A percentile compares a stretch with the other conserved stretches of the same genome.
Conservation (phyloP, 441 rosid species). For the Aquilaria agallochum region DNA sequence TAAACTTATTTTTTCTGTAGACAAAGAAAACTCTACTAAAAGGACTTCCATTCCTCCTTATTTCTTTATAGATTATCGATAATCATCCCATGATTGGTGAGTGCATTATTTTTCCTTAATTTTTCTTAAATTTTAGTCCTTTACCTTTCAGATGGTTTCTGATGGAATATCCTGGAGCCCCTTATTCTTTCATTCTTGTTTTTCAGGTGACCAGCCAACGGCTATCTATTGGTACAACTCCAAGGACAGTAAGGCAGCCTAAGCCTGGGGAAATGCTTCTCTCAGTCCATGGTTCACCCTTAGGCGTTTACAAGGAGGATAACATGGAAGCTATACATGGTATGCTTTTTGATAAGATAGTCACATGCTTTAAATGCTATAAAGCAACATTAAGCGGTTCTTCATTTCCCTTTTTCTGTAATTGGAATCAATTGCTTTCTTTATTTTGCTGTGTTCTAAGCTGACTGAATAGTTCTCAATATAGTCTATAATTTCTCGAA, state of each 20-base stretch:
- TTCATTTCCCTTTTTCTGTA: too few relatives aligned
- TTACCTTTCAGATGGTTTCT: background rate
- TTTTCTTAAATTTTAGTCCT: background rate
- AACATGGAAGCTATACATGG: constrained; percentile 84
- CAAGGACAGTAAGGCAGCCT: constrained; percentile 70
- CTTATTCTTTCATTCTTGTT: constrained; percentile 6
- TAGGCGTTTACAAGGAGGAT: constrained; percentile 79
- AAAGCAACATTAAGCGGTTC: too few relatives aligned
- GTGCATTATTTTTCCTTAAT: background rate
- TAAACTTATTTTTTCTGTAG: too few relatives aligned
- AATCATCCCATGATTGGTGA: too few relatives aligned
- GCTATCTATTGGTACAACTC: constrained; percentile 87
- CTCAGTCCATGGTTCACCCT: constrained; percentile 87
- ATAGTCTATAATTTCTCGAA: too few relatives aligned
- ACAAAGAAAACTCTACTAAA: background rate
- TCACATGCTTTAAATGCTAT: too few relatives aligned
- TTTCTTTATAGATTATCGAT: too few relatives aligned
- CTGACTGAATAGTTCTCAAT: too few relatives aligned
- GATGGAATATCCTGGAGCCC: background rate
- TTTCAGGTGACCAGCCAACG: constrained; percentile 67
- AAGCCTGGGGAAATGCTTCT: constrained; percentile 88
- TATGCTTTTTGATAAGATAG: constrained; percentile 20
- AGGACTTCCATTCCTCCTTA: background rate
- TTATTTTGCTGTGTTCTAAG: too few relatives aligned
- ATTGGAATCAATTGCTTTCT: too few relatives aligned